Percentiles rank a stretch among this genome's conserved stretches.
Conservation (phyloP, 495 filamentous ascomycete genomes). For the Astrocystis sublimbata region DNA sequence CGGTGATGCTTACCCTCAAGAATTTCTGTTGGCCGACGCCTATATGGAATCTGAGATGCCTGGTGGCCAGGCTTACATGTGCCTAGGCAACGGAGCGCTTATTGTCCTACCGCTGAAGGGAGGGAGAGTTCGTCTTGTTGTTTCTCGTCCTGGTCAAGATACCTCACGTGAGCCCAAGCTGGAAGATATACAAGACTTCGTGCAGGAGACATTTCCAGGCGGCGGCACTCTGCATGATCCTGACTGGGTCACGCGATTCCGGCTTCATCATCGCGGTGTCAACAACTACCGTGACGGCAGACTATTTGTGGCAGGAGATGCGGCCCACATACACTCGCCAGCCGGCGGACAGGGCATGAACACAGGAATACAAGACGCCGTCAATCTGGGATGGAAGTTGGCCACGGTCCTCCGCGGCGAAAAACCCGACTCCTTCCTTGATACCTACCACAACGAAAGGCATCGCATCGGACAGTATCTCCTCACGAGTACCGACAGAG, state of each 20-base stretch:
- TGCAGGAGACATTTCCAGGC: constrained; percentile 28
- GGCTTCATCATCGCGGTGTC: constrained; percentile 37
- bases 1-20: constrained; percentile 40
- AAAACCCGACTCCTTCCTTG: constrained; percentile 28
- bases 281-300: constrained; percentile 39
- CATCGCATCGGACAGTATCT: constrained; percentile 36
- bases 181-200: constrained; percentile 26
- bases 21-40: constrained; percentile 45
- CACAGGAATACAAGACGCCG: constrained; percentile 56
- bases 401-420: constrained; percentile 32
- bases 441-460: constrained; percentile 43
- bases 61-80: constrained; percentile 18
- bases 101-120: constrained; percentile 33
- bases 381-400: constrained; percentile 61
- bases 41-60: constrained; percentile 32
- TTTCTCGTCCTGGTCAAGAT: constrained; percentile 13
- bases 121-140: constrained; percentile 36
- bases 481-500: constrained; percentile 31
- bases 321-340: constrained; percentile 58
- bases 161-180: constrained; percentile 26
- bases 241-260: constrained; percentile 38
- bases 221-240: constrained; percentile 33
- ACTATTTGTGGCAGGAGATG: constrained; percentile 57
- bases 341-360: constrained; percentile 62
- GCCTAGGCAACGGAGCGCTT: constrained; percentile 29